Conservation (phyloP, 2,329 filamentous ascomycete genomes). For the Coniella vitis region DNA sequence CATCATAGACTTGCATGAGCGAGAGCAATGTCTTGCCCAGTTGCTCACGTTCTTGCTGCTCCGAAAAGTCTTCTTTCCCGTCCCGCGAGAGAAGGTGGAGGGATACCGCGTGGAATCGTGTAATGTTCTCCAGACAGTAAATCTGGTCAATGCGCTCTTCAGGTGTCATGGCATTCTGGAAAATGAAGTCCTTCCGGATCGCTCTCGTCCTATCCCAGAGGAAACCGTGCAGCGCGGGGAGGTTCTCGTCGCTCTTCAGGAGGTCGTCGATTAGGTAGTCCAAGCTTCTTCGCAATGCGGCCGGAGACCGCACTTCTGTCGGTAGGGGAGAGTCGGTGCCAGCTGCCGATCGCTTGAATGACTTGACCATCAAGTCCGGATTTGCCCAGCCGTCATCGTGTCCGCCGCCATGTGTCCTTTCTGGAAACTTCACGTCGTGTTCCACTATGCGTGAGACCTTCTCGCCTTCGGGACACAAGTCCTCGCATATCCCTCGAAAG, state of each 20-base stretch:
- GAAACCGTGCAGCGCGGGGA: slow-evolving; percentile 53
- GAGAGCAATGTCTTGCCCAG: slow-evolving; percentile 59
- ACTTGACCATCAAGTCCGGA: slow-evolving; percentile 56
- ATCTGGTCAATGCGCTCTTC: slow-evolving; percentile 53
- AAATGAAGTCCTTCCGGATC: slow-evolving; percentile 61
- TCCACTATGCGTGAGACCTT: slow-evolving; percentile 57
- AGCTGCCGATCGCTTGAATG: slow-evolving; percentile 59
- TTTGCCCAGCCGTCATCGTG: slow-evolving; percentile 36
- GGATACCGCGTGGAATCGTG: slow-evolving; percentile 59
- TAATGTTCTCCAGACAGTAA: slow-evolving; percentile 59
- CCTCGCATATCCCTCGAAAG: slow-evolving; percentile 62
- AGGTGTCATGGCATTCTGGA: slow-evolving; percentile 53
- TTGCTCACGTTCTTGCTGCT: slow-evolving; percentile 63
- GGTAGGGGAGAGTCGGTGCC: slow-evolving; percentile 61
- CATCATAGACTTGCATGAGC: slow-evolving; percentile 59
- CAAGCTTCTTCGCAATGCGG: slow-evolving; percentile 50
- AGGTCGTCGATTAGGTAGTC: slow-evolving; percentile 58
- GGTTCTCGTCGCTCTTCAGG: slow-evolving; percentile 46
- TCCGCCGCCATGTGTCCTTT: slow-evolving; percentile 41
- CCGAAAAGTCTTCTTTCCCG: slow-evolving; percentile 53
- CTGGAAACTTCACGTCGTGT: slow-evolving; percentile 48
- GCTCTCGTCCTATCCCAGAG: slow-evolving; percentile 63
- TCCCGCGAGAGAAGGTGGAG: slow-evolving; percentile 55
- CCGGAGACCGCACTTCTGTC: slow-evolving; percentile 58
- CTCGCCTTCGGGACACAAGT: slow-evolving; percentile 65